Evolutionary conservation across 192 early-diverging fungal species (phyloP), one percentile per base, ranked within the genome.

Genomic region (Gryganskiella cystojenkinii): DNA sequence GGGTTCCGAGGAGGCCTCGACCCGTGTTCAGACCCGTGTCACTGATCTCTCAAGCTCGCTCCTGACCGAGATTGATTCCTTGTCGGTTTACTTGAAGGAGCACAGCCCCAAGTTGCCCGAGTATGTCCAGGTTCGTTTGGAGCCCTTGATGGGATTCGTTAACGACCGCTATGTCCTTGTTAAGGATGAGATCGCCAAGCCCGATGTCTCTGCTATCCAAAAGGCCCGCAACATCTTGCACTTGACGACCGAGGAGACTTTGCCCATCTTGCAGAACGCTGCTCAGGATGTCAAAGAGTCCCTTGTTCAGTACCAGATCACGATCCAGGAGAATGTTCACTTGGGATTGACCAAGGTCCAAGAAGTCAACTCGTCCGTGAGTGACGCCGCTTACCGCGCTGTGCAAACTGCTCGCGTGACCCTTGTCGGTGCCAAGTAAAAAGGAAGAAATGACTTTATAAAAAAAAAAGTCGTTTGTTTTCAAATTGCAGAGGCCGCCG

Each of bases 151-250:
- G 14, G 47, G 43, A n/a, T 88, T 87, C 58, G 80, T 84, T 34
- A 74, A 79, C 31, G 71, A 83, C 56, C 80, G 83, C 53, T 90
- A 90, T 59, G 69, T 58, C 17, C 73, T 80, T 14, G 69, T 90
- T 31, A 73, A 81, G 35, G 68, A 70, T 3, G 83, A 90, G 69
- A 69, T 83, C 5, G 54, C 61, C 20, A 83, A 84, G 47, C 51
- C 67, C 8, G 84, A 90, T 25, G 71, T 81, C 3, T 54, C 83
- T 24, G 73, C 86, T 13, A 24, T 88, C 42, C 82, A 88, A 42
- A 87, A 88, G 66, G 88, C 88, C 4, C 80, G 67, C 51, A 83
- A 85, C 64, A 83, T 90, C 22, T 55, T 88, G 27, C 66, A 80
- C 7, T 52, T 90, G 22, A 86, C 85, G 52, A 83, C 80, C 20